Evolutionary conservation across 2,329 filamentous ascomycete species (phyloP), one percentile per base, ranked within the genome.

Genomic region (Penicillium corylophilum): DNA sequence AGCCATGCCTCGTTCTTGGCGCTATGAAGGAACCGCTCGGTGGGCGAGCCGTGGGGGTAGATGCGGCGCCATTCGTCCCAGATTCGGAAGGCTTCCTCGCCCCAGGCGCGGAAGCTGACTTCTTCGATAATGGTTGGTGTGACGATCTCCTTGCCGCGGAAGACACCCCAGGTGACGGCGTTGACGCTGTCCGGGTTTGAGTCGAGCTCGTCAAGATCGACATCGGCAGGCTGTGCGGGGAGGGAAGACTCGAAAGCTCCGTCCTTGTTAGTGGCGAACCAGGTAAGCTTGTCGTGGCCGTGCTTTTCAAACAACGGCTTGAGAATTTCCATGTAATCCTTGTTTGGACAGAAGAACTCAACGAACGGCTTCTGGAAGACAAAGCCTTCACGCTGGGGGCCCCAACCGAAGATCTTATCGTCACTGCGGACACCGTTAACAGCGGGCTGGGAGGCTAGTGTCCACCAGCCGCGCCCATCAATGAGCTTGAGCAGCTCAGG

Each of bases 301-400:
- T 82, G 73, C 10, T 74, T 75, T 46, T 73, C 68, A 40, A 97
- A 82, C 52, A 83, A 82, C 4, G 79, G 78, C 57, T 82, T 81
- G 28, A 99, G 79, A 1, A 70, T 65, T 4, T 60, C 69, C 15
- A 75, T 71, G 86, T 91, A 97, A 69, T 93, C 89, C 0, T 80
- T 71, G 0, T 79, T 75, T 0, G 92, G 86, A 51, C 95, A 76
- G 79, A 99, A 99, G 75, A 97, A 90, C 71, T 99, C 94, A 46
- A 99, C 91, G 71, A 99, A 99, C 0, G 93, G 88, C 74, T 97
- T 99, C 68, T 99, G 94, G 77, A 96, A 99, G 43, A 97, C 91
- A 70, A 95, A 97, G 16, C 94, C 94, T 64, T 77, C 74, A 28
- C 92, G 86, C 44, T 82, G 83, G 0, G 94, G 94, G 1, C 94